Percentiles rank a stretch among this genome's conserved stretches.
These are phyloP conservation scores for Neocatenulostroma microsporum DNA, from an alignment of 2,329 filamentous ascomycete species.

Conservation along the genomic window DNA sequence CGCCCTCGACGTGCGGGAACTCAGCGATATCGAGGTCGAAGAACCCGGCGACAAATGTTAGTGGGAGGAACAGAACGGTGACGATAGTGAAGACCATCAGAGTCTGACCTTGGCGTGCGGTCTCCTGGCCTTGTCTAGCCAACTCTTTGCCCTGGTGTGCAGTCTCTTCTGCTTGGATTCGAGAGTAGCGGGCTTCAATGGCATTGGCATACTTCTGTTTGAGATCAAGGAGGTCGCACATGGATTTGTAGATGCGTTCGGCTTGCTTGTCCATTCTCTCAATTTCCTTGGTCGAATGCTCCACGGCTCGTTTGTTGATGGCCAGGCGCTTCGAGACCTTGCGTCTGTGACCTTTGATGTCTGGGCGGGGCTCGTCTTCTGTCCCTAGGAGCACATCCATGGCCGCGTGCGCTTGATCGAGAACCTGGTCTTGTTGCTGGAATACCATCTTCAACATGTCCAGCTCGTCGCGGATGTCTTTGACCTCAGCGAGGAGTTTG, in stretches of 20 bases:
- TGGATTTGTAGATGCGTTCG: conserved; percentile 50
- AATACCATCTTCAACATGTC: conserved; percentile 53
- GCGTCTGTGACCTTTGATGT: conserved; percentile 32
- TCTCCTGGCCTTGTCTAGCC: conserved; percentile 33
- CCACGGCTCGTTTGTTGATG: conserved; percentile 52
- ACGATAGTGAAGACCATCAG: conserved; percentile 55
- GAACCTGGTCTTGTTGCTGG: conserved; percentile 42
- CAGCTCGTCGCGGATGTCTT: conserved; percentile 61
- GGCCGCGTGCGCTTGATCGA: conserved; percentile 41
- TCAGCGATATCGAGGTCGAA: conserved; percentile 49
- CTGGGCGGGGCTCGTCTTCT: conserved; percentile 11
- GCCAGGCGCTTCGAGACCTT: conserved; percentile 46
- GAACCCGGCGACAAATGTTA: conserved; percentile 49
- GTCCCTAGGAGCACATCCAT: conserved; percentile 34
- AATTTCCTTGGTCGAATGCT: conserved; percentile 43
- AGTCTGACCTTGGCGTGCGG: conserved; percentile 50
- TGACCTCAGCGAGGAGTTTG: conserved; percentile 54
- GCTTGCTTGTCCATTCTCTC: conserved; percentile 57
- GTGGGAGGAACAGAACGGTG: conserved; percentile 50
- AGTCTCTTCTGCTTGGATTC: conserved; percentile 55
- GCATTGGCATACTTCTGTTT: conserved; percentile 65
- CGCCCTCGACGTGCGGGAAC: conserved; percentile 32
- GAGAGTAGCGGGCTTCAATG: conserved; percentile 55
- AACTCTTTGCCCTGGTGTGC: conserved; percentile 41
- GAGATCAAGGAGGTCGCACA: conserved; percentile 57